Evolutionary conservation across 306 rosid species (phyloP).

Genomic region (Fagus sylvatica): DNA sequence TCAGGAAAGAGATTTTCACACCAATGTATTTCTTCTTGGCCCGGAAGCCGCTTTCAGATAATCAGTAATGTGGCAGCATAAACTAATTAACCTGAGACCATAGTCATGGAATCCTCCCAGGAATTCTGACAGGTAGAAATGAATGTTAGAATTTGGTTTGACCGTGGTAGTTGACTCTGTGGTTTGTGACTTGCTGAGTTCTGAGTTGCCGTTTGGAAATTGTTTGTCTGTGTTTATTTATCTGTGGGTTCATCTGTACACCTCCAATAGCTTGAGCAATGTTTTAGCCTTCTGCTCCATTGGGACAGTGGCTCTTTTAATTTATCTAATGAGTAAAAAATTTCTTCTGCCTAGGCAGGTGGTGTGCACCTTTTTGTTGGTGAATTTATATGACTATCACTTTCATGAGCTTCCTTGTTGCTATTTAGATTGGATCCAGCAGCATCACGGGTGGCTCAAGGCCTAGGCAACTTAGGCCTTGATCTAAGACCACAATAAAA

Average conservation of each 20-base stretch:
- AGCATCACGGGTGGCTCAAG: too few species aligned
- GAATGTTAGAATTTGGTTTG: slow-evolving; percentile 18
- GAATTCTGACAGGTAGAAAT: slow-evolving; percentile 7
- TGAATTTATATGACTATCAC: too few species aligned
- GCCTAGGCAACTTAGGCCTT: too few species aligned
- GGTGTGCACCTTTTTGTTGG: background rate
- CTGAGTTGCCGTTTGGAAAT: background rate
- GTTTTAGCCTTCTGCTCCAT: background rate
- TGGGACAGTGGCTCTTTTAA: slow-evolving; percentile 3
- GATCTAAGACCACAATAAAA: too few species aligned
- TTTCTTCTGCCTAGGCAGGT: background rate
- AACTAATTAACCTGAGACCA: slow-evolving; percentile 1
- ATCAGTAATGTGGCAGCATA: slow-evolving; percentile 21
- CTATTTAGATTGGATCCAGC: too few species aligned
- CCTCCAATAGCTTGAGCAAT: slow-evolving; percentile 14
- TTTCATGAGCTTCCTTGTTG: too few species aligned
- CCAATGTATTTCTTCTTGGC: slow-evolving; percentile 97
- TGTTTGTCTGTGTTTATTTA: slow-evolving; percentile 29
- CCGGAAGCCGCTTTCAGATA: slow-evolving; percentile 60
- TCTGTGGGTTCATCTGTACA: background rate
- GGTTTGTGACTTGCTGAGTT: slow-evolving; percentile 7
- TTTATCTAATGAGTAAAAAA: background rate
- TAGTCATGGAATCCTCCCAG: background rate
- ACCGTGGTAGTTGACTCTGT: slow-evolving; percentile 10
- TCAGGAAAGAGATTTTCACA: slow-evolving; percentile 91